These are phyloP conservation scores for Rhizopus arrhizus DNA, from an alignment of 371 early-diverging fungal genomes.

Conservation along the genomic window DNA sequence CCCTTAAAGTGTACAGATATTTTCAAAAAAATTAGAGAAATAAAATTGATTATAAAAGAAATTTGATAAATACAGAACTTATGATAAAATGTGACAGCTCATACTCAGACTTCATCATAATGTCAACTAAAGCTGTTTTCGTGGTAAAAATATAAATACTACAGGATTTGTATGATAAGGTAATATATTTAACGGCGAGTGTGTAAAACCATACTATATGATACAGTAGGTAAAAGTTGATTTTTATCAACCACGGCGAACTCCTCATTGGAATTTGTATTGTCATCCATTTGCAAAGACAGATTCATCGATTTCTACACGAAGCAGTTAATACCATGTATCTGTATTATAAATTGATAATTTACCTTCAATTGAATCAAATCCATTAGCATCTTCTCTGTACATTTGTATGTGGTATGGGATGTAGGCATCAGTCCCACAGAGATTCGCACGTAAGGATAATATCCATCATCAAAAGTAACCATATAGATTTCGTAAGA, in stretches of 20 bases:
- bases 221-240: slow-evolving; percentile 6
- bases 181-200: too few species aligned
- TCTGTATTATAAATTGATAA: slow-evolving; percentile 1
- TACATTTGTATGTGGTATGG: slow-evolving; percentile 7
- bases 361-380: slow-evolving; percentile 13
- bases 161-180: too few species aligned
- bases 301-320: slow-evolving; percentile 11
- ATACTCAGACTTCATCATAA: too few species aligned
- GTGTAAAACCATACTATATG: too few species aligned
- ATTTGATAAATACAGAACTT: too few species aligned
- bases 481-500: too few species aligned
- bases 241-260: slow-evolving; percentile 5
- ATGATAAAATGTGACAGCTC: too few species aligned
- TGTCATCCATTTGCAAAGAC: slow-evolving; percentile 12
- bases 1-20: too few species aligned
- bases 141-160: too few species aligned
- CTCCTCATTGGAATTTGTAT: neutral
- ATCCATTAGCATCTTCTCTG: slow-evolving; percentile 16
- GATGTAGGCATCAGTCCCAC: slow-evolving; percentile 21
- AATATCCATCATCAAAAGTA: slow-evolving; percentile 19
- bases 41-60: too few species aligned
- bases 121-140: too few species aligned
- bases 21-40: too few species aligned
- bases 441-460: slow-evolving; percentile 11
- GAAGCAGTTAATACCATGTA: slow-evolving; percentile 1